A percentile compares a stretch with the other conserved stretches of the same genome.
Conservation (phyloP, 352 stramenopile species). For the Phytopythium mirpurense region DNA sequence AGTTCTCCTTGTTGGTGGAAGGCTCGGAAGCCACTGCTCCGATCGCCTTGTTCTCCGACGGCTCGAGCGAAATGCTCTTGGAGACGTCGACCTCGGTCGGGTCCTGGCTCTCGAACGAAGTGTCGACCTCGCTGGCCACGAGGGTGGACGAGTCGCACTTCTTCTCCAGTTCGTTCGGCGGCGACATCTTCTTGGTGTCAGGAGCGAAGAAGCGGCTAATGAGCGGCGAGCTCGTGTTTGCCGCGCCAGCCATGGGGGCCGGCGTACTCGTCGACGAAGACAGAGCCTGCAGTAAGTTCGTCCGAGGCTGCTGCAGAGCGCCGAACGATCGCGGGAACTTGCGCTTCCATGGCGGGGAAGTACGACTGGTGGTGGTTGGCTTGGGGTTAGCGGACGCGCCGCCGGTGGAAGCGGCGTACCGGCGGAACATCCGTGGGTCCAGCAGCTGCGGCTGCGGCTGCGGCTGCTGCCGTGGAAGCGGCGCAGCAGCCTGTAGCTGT, state of each 20-base stretch:
- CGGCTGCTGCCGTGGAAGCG: not conserved
- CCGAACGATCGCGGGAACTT: slow-evolving; percentile 22
- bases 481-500: not conserved
- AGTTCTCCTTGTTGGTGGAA: slow-evolving; percentile 38
- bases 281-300: not conserved
- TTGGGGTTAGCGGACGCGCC: not conserved
- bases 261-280: not conserved
- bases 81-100: slow-evolving; percentile 34
- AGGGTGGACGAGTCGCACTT: slow-evolving; percentile 11
- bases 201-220: slow-evolving; percentile 45
- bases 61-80: slow-evolving; percentile 49
- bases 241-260: not conserved
- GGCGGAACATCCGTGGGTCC: slow-evolving; percentile 3
- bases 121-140: not conserved
- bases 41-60: slow-evolving; percentile 23
- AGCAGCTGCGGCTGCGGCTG: not conserved
- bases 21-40: not conserved
- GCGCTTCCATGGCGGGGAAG: slow-evolving; percentile 12
- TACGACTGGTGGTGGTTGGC: not conserved
- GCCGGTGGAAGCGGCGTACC: slow-evolving; percentile 5
- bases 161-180: slow-evolving; percentile 20
- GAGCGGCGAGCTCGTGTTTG: slow-evolving; percentile 9
- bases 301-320: not conserved
- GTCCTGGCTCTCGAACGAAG: slow-evolving; percentile 55
- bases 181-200: slow-evolving; percentile 22